A percentile compares a stretch with the other conserved stretches of the same genome.
phyloP scores from a whole-genome alignment of 1,139 yeast genomes.

The Protomyces pachydermus region DNA sequence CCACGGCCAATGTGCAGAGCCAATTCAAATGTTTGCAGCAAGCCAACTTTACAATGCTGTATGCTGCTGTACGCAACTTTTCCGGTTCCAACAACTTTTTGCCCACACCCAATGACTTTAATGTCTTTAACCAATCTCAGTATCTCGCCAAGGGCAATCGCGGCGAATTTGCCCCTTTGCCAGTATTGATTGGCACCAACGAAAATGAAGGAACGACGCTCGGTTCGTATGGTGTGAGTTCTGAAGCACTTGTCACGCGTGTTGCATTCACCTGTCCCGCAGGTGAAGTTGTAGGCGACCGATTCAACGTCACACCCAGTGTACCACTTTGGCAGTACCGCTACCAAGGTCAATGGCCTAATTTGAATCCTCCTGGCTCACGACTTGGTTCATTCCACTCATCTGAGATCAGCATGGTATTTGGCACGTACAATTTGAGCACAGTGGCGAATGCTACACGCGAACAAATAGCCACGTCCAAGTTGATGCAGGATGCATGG shows the following conservation, averaged over 20 bases:
- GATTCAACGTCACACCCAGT: neutral
- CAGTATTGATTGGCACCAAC: conserved; percentile 13
- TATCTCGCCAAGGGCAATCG: neutral
- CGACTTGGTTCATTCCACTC: conserved; percentile 15
- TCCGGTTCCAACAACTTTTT: conserved; percentile 2
- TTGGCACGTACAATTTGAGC: conserved; percentile 23
- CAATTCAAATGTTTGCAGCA: conserved; percentile 10
- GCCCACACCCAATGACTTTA: conserved; percentile 12
- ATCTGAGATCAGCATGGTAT: conserved; percentile 16
- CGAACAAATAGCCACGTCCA: conserved; percentile 1
- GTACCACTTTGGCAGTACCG: conserved; percentile 25
- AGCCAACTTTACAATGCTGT: neutral
- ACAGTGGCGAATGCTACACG: conserved; percentile 1
- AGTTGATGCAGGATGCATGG: conserved; percentile 21
- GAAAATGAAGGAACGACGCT: conserved; percentile 21
- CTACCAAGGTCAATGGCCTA: conserved; percentile 14
- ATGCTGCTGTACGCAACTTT: conserved; percentile 3
- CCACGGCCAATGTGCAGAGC: neutral
- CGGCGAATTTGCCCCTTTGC: conserved; percentile 13
- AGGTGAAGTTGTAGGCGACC: conserved; percentile 6
- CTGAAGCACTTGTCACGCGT: conserved; percentile 7
- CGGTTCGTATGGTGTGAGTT: neutral
- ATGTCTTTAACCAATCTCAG: neutral
- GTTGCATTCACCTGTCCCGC: conserved; percentile 22
- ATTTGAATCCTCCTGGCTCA: conserved; percentile 1